These are phyloP conservation scores for Brassica hybrid DNA, from an alignment of 441 rosid species.

Conservation along the genomic window DNA sequence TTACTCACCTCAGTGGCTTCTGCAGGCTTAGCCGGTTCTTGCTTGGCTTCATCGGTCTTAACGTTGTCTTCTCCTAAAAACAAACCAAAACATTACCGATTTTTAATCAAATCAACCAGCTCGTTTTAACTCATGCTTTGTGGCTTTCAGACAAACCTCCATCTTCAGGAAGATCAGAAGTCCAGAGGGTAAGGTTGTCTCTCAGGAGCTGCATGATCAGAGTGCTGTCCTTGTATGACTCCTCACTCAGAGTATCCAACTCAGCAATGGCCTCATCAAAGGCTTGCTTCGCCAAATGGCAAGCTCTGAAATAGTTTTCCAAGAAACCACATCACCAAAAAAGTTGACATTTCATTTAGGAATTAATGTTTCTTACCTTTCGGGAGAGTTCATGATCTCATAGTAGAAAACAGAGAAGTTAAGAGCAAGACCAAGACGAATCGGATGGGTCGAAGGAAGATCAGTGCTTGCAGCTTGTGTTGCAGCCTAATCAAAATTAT, in stretches of 20 bases:
- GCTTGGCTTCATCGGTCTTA: slow-evolving; percentile 73
- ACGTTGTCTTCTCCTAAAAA: slow-evolving; percentile 71
- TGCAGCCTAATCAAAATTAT: slow-evolving; percentile 64
- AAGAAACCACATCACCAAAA: not conserved
- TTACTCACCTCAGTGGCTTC: slow-evolving; percentile 62
- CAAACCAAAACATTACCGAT: slow-evolving; percentile 9
- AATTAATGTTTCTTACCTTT: slow-evolving; percentile 52
- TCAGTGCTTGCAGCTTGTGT: slow-evolving; percentile 84
- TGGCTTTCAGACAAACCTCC: slow-evolving; percentile 59
- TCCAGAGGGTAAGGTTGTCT: slow-evolving; percentile 99
- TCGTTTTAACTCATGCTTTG: not conserved
- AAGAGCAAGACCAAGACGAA: slow-evolving; percentile 97
- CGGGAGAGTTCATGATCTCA: slow-evolving; percentile 99
- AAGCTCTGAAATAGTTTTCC: slow-evolving; percentile 66
- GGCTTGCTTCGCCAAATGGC: slow-evolving; percentile 98
- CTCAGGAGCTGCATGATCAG: slow-evolving; percentile 96
- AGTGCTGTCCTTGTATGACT: slow-evolving; percentile 98
- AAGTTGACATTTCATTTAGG: not conserved
- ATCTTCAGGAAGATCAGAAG: slow-evolving; percentile 99
- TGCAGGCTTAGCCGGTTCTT: slow-evolving; percentile 58
- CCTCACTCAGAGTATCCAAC: slow-evolving; percentile 94
- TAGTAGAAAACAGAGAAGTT: slow-evolving; percentile 98
- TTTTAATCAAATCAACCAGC: not conserved
- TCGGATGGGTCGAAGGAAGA: slow-evolving; percentile 96
- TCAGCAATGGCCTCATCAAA: slow-evolving; percentile 98